These are phyloP conservation scores for Clarireedia sp. DNA, from an alignment of 2,329 filamentous ascomycete genomes.

Conservation along the genomic window DNA sequence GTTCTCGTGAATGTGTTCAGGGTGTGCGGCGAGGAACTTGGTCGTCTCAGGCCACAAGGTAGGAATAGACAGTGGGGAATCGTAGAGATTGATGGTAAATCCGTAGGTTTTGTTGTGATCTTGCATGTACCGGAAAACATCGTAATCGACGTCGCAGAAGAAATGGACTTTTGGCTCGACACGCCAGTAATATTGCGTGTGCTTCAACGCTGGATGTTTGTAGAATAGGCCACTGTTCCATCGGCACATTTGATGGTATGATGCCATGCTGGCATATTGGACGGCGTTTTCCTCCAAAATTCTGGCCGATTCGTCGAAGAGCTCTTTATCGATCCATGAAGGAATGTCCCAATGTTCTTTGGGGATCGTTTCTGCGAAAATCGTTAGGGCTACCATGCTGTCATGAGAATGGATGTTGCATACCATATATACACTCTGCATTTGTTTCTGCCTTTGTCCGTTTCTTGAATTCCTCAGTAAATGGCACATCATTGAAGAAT, in stretches of 20 bases:
- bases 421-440: constrained; percentile 79
- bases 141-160: constrained; percentile 98
- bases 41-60: constrained; percentile 92
- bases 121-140: constrained; percentile 96
- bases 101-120: constrained; percentile 99
- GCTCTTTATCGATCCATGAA: constrained; percentile 81
- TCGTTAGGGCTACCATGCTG: constrained; percentile 15
- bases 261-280: constrained; percentile 81
- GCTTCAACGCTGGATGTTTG: constrained; percentile 78
- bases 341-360: constrained; percentile 90
- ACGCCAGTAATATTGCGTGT: constrained; percentile 92
- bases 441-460: constrained; percentile 76
- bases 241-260: constrained; percentile 98
- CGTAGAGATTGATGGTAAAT: constrained; percentile 96
- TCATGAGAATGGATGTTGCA: constrained; percentile 15
- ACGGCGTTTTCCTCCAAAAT: constrained; percentile 77
- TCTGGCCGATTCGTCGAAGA: constrained; percentile 77
- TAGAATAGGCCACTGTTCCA: constrained; percentile 99
- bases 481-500: constrained; percentile 95
- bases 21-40: constrained; percentile 81
- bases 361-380: constrained; percentile 69
- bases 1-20: constrained; percentile 71
- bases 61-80: constrained; percentile 77
- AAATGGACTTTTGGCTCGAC: constrained; percentile 98
- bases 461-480: constrained; percentile 85